A percentile compares a stretch with the other conserved stretches of the same genome.
Conservation (phyloP, 1,284 basidiomycete species). For the Puccinia horiana region DNA sequence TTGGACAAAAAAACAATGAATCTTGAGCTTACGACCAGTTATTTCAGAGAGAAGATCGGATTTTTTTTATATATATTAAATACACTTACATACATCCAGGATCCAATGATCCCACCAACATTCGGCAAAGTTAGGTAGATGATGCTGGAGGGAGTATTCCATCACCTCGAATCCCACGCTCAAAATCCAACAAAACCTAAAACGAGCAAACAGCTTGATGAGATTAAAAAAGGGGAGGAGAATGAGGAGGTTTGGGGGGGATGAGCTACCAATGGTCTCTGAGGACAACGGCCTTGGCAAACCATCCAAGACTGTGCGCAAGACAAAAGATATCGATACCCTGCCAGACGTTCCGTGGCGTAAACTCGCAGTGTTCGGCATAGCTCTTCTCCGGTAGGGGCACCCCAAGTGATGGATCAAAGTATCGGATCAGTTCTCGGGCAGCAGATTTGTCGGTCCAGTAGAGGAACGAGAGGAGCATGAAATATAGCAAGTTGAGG, state of each 20-base stretch:
- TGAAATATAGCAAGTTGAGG: slow-evolving; percentile 75
- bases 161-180: slow-evolving; percentile 81
- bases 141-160: slow-evolving; percentile 79
- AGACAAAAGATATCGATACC: slow-evolving; percentile 79
- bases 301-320: slow-evolving; percentile 79
- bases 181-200: slow-evolving; percentile 73
- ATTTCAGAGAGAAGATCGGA: neutral
- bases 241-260: neutral
- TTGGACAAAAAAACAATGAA: neutral
- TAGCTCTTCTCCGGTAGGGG: slow-evolving; percentile 78
- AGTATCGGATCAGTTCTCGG: slow-evolving; percentile 71
- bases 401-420: slow-evolving; percentile 71
- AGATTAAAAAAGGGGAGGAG: neutral
- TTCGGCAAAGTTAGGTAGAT: slow-evolving; percentile 78
- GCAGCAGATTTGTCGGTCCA: slow-evolving; percentile 80
- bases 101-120: slow-evolving; percentile 67
- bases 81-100: slow-evolving; percentile 66
- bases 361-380: slow-evolving; percentile 73
- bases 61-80: neutral
- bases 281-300: slow-evolving; percentile 78
- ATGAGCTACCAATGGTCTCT: slow-evolving; percentile 72
- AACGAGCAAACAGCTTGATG: neutral
- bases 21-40: neutral
- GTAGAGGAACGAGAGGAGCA: slow-evolving; percentile 74
- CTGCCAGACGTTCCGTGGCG: slow-evolving; percentile 63